Evolutionary conservation across 441 rosid genomes (phyloP).

Genomic region (Mallotus repandus): DNA sequence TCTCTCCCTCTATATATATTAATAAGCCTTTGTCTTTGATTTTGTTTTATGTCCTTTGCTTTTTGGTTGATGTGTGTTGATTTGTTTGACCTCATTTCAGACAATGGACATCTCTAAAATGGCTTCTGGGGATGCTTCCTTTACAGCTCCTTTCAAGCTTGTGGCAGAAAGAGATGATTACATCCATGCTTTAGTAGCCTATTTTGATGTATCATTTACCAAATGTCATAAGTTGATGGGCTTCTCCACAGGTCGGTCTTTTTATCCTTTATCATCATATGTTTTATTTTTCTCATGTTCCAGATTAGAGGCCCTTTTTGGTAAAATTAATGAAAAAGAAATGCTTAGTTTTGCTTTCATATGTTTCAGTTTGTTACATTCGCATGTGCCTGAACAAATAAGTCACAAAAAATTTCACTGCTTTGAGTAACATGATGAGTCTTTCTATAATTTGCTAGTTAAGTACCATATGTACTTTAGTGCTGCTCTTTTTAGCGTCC

Average conservation of each 20-base stretch:
- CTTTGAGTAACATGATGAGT: background rate
- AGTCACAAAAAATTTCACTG: background rate
- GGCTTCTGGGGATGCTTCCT: constrained; percentile 92
- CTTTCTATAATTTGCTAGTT: background rate
- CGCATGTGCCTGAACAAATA: background rate
- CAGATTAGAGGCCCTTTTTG: background rate
- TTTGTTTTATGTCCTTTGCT: background rate
- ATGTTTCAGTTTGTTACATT: background rate
- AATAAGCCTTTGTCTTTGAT: background rate
- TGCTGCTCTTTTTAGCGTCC: background rate
- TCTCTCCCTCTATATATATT: too few species aligned
- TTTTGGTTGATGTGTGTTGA: constrained; percentile 23
- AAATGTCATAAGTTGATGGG: constrained; percentile 90
- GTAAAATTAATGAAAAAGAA: background rate
- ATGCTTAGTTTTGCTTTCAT: background rate
- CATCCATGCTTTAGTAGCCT: constrained; percentile 96
- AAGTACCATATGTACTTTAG: background rate
- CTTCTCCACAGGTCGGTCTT: constrained; percentile 82
- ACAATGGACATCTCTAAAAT: constrained; percentile 97
- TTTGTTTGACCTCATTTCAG: constrained; percentile 38
- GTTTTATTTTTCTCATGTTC: background rate
- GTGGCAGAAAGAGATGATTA: constrained; percentile 89
- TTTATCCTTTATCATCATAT: background rate
- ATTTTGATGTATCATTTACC: constrained; percentile 92
- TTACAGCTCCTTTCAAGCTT: constrained; percentile 92